Base-by-base conservation (phyloP, 805 yeast genomes). In the Schizosaccharomyces japonicus region DNA sequence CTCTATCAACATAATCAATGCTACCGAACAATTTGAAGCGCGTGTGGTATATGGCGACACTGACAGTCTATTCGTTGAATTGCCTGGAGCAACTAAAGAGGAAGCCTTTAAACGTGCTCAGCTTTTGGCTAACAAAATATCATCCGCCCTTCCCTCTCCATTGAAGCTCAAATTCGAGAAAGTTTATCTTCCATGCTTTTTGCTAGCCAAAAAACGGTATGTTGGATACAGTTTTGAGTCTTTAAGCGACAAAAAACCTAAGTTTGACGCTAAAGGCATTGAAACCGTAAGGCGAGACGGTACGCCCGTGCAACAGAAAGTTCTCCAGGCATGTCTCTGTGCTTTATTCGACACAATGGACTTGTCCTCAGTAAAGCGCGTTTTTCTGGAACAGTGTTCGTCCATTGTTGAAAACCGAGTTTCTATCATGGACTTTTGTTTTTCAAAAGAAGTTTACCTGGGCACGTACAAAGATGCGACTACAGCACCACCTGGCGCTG, bases 31-130 rank as follows among this genome's bases (percentile, higher is more conserved):
- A 23, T 81, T 84, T 81, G 84, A 84, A 1, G 95, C 95, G 0
- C 76, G 80, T 55, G 95, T 90, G 0, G 94, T 87, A 0, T 90
- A 90, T 58, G 96, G 98, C 3, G 98, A 90, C 58, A 90, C 98
- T 0, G 98, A 90, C 60, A 81, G 94, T 36, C 60, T 90, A 49
- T 90, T 90, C 67, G 85, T 90, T 2, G 79, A 81, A 57, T 66
- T 90, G 3, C 95, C 95, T 0, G 95, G 95, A 0, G 75, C 74
- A 55, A 66, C 81, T 0, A 73, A 69, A 52, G 70, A 64, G 1
- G 87, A 84, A 27, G 95, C 96, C 0, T 84, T 87, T 57, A 59
- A 56, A 10, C 64, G 78, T 39, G 98, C 95, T 0, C 61, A 67
- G 28, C 76, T 73, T 39, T 76, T 90, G 56, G 81, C 94, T 0